A percentile compares a stretch with the other conserved stretches of the same genome.
Evolutionary conservation across 106 monocot species (phyloP).

Genomic region (Acorus calamus): DNA sequence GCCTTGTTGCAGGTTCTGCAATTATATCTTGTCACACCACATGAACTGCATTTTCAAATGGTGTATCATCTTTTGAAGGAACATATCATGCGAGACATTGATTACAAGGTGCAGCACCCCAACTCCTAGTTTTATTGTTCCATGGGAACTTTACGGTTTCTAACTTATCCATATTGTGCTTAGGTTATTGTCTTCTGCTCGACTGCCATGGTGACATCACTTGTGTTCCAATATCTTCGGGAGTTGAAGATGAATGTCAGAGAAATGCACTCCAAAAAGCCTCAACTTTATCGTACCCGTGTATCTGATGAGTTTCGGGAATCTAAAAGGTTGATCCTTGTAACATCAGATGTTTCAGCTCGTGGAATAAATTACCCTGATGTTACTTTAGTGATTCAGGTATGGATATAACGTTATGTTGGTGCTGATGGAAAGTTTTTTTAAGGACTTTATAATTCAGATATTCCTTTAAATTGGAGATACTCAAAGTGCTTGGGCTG

Average conservation of each 20-base stretch:
- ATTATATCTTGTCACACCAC: constrained; percentile 60
- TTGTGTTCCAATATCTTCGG: constrained; percentile 53
- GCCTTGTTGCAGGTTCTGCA: constrained; percentile 45
- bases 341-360: constrained; percentile 85
- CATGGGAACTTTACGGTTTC: not conserved
- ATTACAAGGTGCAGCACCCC: constrained; percentile 65
- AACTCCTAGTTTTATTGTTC: not conserved
- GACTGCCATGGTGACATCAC: constrained; percentile 77
- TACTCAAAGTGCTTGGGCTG: too few species aligned
- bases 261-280: constrained; percentile 90
- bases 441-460: too few species aligned
- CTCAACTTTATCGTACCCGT: constrained; percentile 73
- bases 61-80: constrained; percentile 66
- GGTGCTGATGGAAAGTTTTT: not conserved
- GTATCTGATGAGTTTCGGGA: constrained; percentile 86
- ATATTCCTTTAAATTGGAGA: too few species aligned
- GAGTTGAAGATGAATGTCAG: constrained; percentile 87
- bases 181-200: constrained; percentile 93
- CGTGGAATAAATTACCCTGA: constrained; percentile 92
- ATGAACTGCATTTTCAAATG: constrained; percentile 74
- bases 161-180: not conserved
- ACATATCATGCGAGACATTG: constrained; percentile 57
- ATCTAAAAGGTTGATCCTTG: constrained; percentile 66
- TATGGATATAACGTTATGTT: constrained; percentile 7
- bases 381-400: constrained; percentile 96